These are phyloP conservation scores for Tephrocybe sp. DNA, from an alignment of 768 basidiomycete genomes.

Conservation along the genomic window DNA sequence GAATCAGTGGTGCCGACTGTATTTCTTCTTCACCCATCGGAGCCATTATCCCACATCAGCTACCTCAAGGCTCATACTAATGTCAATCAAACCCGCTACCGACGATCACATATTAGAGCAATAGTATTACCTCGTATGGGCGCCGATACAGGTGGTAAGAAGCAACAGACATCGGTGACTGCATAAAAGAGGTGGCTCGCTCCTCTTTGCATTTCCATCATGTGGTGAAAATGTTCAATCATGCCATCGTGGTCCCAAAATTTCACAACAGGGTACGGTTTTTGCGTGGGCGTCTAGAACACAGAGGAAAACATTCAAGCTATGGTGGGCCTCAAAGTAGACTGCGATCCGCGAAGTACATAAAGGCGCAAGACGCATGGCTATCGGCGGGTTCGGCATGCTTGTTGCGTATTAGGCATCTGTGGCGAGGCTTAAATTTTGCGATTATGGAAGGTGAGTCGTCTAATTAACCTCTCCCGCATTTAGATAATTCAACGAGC, in stretches of 20 bases:
- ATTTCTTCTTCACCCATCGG: conserved; percentile 66
- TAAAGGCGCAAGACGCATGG: conserved; percentile 54
- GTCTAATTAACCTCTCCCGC: no score
- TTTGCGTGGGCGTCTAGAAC: conserved; percentile 45
- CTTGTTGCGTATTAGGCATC: conserved; percentile 64
- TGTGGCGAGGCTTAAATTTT: conserved; percentile 65
- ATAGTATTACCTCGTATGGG: conserved; percentile 31
- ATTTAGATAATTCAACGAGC: no score
- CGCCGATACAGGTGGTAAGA: conserved; percentile 57
- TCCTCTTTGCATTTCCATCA: conserved; percentile 51
- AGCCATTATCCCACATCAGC: conserved; percentile 65
- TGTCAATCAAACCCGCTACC: conserved; percentile 36
- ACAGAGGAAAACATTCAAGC: conserved; percentile 37
- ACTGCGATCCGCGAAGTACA: conserved; percentile 59
- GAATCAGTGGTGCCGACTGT: conserved; percentile 40
- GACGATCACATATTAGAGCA: conserved; percentile 50
- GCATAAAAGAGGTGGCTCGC: conserved; percentile 61
- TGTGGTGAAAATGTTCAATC: conserved; percentile 9
- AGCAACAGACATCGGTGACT: conserved; percentile 65
- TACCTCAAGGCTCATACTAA: conserved; percentile 56
- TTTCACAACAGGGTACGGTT: conserved; percentile 64
- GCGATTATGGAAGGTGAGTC: conserved; percentile 54
- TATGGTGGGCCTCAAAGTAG: conserved; percentile 55
- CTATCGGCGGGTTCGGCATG: conserved; percentile 56
- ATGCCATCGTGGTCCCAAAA: conserved; percentile 52